Evolutionary conservation across 805 yeast species (phyloP), one percentile per base, ranked within the genome.

Genomic region (Hermanozyma aechmeae): DNA sequence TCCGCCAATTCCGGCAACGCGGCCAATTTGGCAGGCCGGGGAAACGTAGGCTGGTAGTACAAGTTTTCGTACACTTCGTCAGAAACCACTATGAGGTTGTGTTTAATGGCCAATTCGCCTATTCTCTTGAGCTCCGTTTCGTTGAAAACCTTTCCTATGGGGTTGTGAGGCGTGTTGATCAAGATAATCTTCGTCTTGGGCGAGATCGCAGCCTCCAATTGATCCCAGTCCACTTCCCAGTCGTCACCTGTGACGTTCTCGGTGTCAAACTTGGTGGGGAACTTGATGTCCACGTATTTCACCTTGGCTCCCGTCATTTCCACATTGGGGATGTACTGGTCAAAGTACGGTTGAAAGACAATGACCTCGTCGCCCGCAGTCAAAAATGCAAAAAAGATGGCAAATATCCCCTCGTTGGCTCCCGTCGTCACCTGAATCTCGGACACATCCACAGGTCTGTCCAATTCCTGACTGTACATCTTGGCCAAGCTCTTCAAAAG

Each of bases 41-140:
- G 78, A 56, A 89, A 86, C 3, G 51, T 53, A 5, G 68, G 60
- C 2, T 68, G 63, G 53, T 79, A 92, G 60, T 73, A 84, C 42
- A 92, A 71, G 46, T 92, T 79, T 46, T 92, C 97, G 52, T 92
- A 92, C 16, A 92, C 98, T 57, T 92, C 98, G 56, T 92, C 98
- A 22, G 95, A 79, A 19, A 92, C 61, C 32, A 92, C 71, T 22
- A 84, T 65, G 35, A 92, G 58, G 56, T 89, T 87, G 58, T 92
- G 73, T 40, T 86, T 73, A 27, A 86, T 83, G 27, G 95, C 94
- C 29, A 92, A 53, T 26, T 79, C 61, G 25, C 97, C 97, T 40
- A 92, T 74, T 38, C 67, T 65, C 12, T 58, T 51, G 40, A 92
- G 68, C 57, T 92, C 98, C 16, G 72, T 78, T 28, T 66, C 70